Evolutionary conservation across 1,284 basidiomycete genomes (phyloP), one percentile per base, ranked within the genome.

Genomic region (Malassezia japonica): DNA sequence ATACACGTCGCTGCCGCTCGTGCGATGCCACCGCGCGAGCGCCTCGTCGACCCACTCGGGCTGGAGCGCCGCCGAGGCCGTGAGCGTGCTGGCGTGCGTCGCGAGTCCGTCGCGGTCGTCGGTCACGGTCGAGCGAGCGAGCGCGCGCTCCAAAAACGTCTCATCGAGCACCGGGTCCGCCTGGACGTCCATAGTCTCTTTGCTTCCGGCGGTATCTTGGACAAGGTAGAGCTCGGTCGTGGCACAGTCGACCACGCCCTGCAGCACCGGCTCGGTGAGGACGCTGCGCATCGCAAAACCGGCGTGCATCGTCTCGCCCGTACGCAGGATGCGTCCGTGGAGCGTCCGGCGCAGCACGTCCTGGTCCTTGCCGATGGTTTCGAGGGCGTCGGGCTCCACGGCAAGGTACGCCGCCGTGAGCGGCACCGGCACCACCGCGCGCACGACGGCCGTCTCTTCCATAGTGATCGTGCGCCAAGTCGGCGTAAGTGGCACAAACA

Each of bases 191-290:
- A 13, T 12, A 7, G 24, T 4, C 53, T 53, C 0, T n/a, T n/a
- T n/a, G n/a, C n/a, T n/a, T n/a, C n/a, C n/a, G n/a, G n/a, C n/a
- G 48, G 44, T 10, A 44, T 9, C 40, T 47, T 50, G 8, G 1
- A 60, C 55, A 1, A 70, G 44, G 21, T 64, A 50, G 23, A 67
- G 33, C 9, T 62, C 50, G 13, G 67, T 56, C 1, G 37, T 24
- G 10, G 48, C 36, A 3, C 40, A 53, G 1, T 43, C 35, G 20
- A 67, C 61, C 33, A 58, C 34, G 20, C 61, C 68, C 42, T 71
- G 68, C 3, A 63, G 56, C 20, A 68, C 46, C 6, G 68, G 67
- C 41, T 71, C 67, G 13, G 56, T 54, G 62, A 67, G 63, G 18
- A 65, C 47, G 23, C 62, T 56, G 21, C 50, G 57, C 34, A 61